phyloP scores from a whole-genome alignment of 345 rosid species.

The Sisymbrium irio region DNA sequence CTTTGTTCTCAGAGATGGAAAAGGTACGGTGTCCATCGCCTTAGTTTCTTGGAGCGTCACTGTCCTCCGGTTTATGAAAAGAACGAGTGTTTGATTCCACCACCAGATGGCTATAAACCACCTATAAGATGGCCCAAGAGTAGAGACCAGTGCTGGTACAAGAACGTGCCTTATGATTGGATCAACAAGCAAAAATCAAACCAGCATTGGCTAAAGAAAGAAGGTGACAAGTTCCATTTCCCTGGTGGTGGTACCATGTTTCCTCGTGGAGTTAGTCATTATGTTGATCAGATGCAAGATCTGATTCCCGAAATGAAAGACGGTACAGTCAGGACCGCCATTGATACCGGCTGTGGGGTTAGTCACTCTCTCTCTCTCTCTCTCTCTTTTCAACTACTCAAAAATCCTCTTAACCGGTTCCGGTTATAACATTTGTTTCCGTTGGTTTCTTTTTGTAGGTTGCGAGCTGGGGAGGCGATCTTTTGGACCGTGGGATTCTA shows the following conservation, averaged over 20 bases:
- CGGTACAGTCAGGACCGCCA: slow-evolving; percentile 86
- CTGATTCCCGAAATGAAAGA: slow-evolving; percentile 91
- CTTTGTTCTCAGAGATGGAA: slow-evolving; percentile 69
- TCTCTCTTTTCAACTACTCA: background rate
- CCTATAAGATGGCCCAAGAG: slow-evolving; percentile 97
- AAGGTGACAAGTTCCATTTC: slow-evolving; percentile 89
- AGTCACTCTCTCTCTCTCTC: slow-evolving; percentile 27
- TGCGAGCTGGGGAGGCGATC: slow-evolving; percentile 99
- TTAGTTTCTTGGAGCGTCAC: slow-evolving; percentile 93
- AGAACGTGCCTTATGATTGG: slow-evolving; percentile 98
- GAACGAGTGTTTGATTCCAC: slow-evolving; percentile 86
- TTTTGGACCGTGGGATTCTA: slow-evolving; percentile 80
- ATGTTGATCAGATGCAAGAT: slow-evolving; percentile 89
- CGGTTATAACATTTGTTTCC: background rate
- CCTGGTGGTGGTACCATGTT: slow-evolving; percentile 99
- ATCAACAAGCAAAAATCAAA: slow-evolving; percentile 93
- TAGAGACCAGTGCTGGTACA: slow-evolving; percentile 91
- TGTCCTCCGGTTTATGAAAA: slow-evolving; percentile 83
- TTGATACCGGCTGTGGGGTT: slow-evolving; percentile 99
- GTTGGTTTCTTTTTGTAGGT: slow-evolving; percentile 47
- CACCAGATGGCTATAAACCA: slow-evolving; percentile 91
- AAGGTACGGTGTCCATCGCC: slow-evolving; percentile 78
- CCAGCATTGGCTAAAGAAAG: slow-evolving; percentile 93
- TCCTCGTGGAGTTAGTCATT: slow-evolving; percentile 85
- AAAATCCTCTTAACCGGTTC: background rate